A percentile compares a stretch with the other conserved stretches of the same genome.
Conservation (phyloP, 2,329 filamentous ascomycete genomes). For the Cercospora citrullina region DNA sequence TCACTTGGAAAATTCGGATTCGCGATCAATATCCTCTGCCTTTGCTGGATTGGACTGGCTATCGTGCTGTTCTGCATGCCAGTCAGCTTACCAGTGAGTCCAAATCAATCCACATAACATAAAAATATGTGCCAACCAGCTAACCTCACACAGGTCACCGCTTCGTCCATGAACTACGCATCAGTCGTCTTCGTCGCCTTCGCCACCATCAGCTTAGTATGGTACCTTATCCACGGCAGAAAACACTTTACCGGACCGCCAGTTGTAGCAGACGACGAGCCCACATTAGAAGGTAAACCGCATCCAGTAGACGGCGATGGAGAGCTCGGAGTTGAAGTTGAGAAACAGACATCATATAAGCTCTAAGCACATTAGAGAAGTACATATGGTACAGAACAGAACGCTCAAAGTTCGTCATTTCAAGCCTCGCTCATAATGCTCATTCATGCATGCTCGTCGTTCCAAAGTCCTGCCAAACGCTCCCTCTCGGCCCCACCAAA, state of each 20-base stretch:
- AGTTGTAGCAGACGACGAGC: slow-evolving; percentile 34
- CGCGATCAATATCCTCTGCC: slow-evolving; percentile 65
- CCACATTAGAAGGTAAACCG: slow-evolving; percentile 30
- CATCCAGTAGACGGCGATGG: slow-evolving; percentile 28
- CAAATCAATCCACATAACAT: too few species aligned
- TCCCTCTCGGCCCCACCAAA: slow-evolving; percentile 21
- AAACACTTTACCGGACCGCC: slow-evolving; percentile 41
- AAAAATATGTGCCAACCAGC: too few species aligned
- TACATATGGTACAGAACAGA: neutral
- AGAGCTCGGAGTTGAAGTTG: slow-evolving; percentile 25
- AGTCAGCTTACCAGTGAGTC: slow-evolving; percentile 43
- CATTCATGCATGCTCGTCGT: neutral
- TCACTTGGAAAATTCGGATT: slow-evolving; percentile 69
- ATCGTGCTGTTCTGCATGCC: slow-evolving; percentile 77
- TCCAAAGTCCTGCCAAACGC: slow-evolving; percentile 22
- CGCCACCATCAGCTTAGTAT: slow-evolving; percentile 36
- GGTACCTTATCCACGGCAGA: slow-evolving; percentile 40
- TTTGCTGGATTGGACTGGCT: slow-evolving; percentile 70
- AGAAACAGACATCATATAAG: slow-evolving; percentile 14
- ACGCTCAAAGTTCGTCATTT: neutral
- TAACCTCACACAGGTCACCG: slow-evolving; percentile 30
- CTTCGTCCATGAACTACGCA: slow-evolving; percentile 46
- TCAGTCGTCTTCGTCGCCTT: slow-evolving; percentile 38
- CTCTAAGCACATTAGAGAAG: slow-evolving; percentile 14
- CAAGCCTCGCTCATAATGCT: neutral